These are phyloP conservation scores for Lathyrus oleraceus DNA, from an alignment of 306 rosid genomes.

Conservation along the genomic window DNA sequence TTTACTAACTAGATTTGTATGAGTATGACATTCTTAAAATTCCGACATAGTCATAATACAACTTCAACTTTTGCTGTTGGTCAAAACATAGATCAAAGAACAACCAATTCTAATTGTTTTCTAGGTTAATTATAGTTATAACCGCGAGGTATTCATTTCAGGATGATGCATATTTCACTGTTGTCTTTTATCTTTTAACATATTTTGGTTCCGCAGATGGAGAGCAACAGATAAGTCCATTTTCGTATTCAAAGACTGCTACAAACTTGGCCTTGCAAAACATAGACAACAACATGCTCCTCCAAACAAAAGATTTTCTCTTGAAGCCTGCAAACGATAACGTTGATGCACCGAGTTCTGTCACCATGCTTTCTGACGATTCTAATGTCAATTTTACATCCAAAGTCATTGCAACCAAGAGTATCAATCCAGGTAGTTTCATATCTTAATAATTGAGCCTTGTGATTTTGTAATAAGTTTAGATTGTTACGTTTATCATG, in stretches of 20 bases:
- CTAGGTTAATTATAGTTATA: neutral
- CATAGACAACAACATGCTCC: conserved; percentile 31
- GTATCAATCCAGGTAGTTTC: conserved; percentile 46
- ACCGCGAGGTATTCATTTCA: neutral
- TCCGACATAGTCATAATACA: neutral
- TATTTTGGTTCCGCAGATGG: conserved; percentile 40
- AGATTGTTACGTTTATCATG: neutral
- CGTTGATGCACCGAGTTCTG: conserved; percentile 32
- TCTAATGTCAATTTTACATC: conserved; percentile 38
- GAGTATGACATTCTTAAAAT: neutral
- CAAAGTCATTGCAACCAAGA: conserved; percentile 41
- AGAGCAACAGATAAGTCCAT: conserved; percentile 49
- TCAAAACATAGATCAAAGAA: conserved; percentile 1
- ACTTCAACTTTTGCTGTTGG: neutral
- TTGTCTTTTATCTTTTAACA: conserved; percentile 24
- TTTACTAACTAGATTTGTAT: neutral
- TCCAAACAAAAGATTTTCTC: conserved; percentile 51
- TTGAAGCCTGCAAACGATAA: conserved; percentile 45
- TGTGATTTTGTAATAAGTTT: neutral
- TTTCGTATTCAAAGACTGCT: conserved; percentile 39
- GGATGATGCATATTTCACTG: conserved; percentile 7
- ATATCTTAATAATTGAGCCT: neutral
- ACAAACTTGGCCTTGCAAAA: conserved; percentile 45
- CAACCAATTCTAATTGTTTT: neutral
- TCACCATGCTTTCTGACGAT: conserved; percentile 43